phyloP scores from a whole-genome alignment of 2,329 filamentous ascomycete species.

The Cladosporium velox region DNA sequence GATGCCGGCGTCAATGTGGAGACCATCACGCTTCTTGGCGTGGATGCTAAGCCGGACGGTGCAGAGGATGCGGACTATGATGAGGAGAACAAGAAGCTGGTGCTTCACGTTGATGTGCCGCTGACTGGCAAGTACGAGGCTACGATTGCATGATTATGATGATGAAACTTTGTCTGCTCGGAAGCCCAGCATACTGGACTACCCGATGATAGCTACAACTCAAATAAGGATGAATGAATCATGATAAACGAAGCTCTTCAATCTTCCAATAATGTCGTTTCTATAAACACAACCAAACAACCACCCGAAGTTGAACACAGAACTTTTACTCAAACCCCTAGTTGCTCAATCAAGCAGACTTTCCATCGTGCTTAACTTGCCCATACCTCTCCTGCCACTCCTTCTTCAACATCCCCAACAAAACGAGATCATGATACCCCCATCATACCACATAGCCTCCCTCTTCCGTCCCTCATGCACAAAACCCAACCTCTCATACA shows the following conservation, averaged over 20 bases:
- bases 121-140: conserved; percentile 22
- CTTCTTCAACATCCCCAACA: conserved; percentile 43
- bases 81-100: conserved; percentile 21
- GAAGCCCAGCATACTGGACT: background rate
- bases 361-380: background rate
- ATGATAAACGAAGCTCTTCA: background rate
- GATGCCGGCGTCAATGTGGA: conserved; percentile 21
- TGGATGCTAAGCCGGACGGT: conserved; percentile 14
- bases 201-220: background rate
- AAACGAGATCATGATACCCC: conserved; percentile 40
- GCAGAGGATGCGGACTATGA: conserved; percentile 20
- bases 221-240: background rate
- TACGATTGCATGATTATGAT: conserved; percentile 19
- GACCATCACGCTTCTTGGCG: conserved; percentile 17
- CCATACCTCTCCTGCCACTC: conserved; percentile 40
- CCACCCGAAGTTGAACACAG: background rate
- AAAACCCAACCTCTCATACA: conserved; percentile 53
- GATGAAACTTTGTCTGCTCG: background rate
- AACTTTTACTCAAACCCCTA: background rate
- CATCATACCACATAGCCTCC: conserved; percentile 48
- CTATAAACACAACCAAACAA: background rate
- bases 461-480: conserved; percentile 46
- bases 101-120: conserved; percentile 24
- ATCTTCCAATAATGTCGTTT: background rate
- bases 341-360: too few species aligned